Base-by-base conservation (phyloP, 805 yeast genomes). In the Lachancea sp. region DNA sequence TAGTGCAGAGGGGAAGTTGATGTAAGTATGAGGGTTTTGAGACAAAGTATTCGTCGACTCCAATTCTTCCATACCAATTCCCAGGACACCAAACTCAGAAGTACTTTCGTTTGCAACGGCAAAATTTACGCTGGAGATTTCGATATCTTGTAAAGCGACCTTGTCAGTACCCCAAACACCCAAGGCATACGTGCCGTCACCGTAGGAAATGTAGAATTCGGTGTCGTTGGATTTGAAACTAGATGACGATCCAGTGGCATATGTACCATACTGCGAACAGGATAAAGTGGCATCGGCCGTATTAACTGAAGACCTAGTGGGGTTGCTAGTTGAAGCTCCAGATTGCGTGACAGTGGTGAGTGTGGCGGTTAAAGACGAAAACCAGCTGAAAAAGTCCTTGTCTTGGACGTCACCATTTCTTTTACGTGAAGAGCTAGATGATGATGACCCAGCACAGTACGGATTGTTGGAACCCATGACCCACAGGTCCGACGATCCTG, bases 401-500 rank as follows among this genome's bases (percentile, higher is more conserved):
- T 23, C 31, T 4, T 37, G 31, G 17, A 20, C 11, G 15, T 21
- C 24, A 30, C 15, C 32, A 29, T 36, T 17, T 8, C 30, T 23
- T 33, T 31, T 36, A 13, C 20, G 11, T 12, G 18, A 15, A 12
- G 20, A 7, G 40, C 24, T 15, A 3, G 43, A 28, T 18, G 21
- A n/a, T 15, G 43, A 28, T n/a, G 33, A 28, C 21, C 28, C 43
- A 3, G 51, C 33, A 49, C 77, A 72, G 45, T 63, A 70, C 3
- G 78, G 69, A 48, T 75, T 77, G 29, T 61, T 51, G 2, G 70
- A 55, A 26, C 69, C 65, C 46, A 73, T 68, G 15, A 80, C 74
- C 85, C 86, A 81, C 17, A 83, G 61, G 56, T 83, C 90, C 0
- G 84, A 72, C 0, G 88, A 80, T 2, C 90, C 92, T 1, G 89